A percentile compares a stretch with the other conserved stretches of the same genome.
phyloP scores from a whole-genome alignment of 2,329 filamentous ascomycete species.

The Colletotrichum sp. region DNA sequence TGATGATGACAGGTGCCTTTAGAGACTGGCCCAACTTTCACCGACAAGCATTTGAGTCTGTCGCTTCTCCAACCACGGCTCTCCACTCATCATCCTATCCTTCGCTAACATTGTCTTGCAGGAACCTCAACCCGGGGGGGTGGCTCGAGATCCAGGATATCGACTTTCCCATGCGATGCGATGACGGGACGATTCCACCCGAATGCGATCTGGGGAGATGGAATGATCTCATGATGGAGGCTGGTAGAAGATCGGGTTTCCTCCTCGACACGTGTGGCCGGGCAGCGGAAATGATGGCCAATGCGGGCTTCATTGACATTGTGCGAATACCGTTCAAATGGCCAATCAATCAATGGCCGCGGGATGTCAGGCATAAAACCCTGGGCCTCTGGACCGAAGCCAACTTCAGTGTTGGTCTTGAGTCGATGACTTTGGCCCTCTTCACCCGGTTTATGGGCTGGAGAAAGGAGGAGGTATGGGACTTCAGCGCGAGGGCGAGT shows the following conservation, averaged over 20 bases:
- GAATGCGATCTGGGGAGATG: constrained; percentile 29
- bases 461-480: constrained; percentile 27
- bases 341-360: constrained; percentile 33
- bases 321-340: constrained; percentile 27
- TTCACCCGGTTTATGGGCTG: constrained; percentile 31
- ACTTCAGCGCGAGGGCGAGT: constrained; percentile 24
- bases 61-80: not conserved
- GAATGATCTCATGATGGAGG: constrained; percentile 34
- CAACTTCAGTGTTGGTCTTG: constrained; percentile 27
- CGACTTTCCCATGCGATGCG: constrained; percentile 33
- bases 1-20: constrained; percentile 34
- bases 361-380: constrained; percentile 27
- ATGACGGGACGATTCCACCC: constrained; percentile 30
- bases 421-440: constrained; percentile 29
- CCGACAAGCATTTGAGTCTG: constrained; percentile 24
- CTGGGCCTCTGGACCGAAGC: constrained; percentile 26
- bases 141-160: constrained; percentile 44
- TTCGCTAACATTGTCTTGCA: not conserved
- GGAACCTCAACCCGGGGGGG: constrained; percentile 37
- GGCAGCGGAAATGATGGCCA: constrained; percentile 29
- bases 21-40: constrained; percentile 30
- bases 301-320: constrained; percentile 29
- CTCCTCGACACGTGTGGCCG: constrained; percentile 30
- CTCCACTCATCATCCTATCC: not conserved
- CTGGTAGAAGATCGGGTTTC: constrained; percentile 29